Conservation (phyloP, 108 stramenopile genomes). For the Skeletonema marinoi region DNA sequence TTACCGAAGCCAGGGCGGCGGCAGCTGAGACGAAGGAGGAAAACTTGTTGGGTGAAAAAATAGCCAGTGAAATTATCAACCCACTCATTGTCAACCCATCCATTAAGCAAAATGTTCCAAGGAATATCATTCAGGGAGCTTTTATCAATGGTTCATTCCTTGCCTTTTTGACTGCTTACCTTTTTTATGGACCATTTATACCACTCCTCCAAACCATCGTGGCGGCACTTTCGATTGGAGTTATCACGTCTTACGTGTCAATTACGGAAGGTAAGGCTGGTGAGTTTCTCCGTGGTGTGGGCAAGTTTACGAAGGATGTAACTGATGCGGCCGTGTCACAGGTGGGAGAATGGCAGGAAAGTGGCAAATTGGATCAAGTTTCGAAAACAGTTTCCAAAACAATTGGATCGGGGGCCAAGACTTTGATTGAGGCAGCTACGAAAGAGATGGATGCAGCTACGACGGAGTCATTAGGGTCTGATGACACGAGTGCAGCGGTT, state of each 20-base stretch:
- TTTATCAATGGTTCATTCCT: conserved; percentile 54
- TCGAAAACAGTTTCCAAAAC: conserved; percentile 2
- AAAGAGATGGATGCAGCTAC: background rate
- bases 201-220: conserved; percentile 25
- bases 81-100: conserved; percentile 36
- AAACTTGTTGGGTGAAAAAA: conserved; percentile 5
- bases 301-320: conserved; percentile 50
- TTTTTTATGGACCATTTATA: conserved; percentile 15
- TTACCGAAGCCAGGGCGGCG: conserved; percentile 2
- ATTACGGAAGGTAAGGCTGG: conserved; percentile 58
- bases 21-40: background rate
- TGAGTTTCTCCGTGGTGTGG: conserved; percentile 58
- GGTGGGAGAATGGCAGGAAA: conserved; percentile 15
- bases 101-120: conserved; percentile 61
- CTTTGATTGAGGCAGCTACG: background rate
- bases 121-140: conserved; percentile 63
- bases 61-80: conserved; percentile 28
- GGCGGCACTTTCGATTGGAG: conserved; percentile 45
- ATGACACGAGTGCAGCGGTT: background rate
- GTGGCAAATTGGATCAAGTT: conserved; percentile 4
- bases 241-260: conserved; percentile 57
- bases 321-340: conserved; percentile 26
- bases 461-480: background rate
- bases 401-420: background rate
- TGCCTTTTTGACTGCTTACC: conserved; percentile 41